Percentiles rank a stretch among this genome's conserved stretches.
Conservation (phyloP, 371 early-diverging fungal species). For the Chytridium lagenaria region DNA sequence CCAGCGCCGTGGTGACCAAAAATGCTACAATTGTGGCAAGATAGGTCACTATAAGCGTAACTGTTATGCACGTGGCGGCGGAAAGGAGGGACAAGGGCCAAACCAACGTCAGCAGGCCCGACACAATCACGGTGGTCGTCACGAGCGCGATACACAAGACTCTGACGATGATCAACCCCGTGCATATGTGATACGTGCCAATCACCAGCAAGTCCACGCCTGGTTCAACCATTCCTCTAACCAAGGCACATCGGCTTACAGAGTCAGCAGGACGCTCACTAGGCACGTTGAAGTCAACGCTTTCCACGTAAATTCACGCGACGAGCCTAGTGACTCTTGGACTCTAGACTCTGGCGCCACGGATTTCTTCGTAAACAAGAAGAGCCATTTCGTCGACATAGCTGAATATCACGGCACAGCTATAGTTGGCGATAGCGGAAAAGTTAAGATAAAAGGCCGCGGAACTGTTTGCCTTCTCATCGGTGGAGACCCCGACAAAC, state of each 20-base stretch:
- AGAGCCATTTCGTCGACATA: not conserved
- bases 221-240: not conserved
- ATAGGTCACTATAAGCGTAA: too few species aligned
- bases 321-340: not conserved
- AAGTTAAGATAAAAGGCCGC: not conserved
- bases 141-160: not conserved
- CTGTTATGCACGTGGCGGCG: conserved; percentile 3
- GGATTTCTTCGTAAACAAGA: not conserved
- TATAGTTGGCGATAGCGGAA: not conserved
- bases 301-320: not conserved
- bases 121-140: not conserved
- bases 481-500: not conserved
- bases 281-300: not conserved
- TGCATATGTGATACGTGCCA: not conserved
- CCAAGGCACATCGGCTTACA: not conserved
- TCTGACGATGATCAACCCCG: not conserved
- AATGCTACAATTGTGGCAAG: too few species aligned
- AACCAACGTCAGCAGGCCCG: not conserved
- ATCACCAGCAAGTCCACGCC: not conserved
- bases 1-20: too few species aligned
- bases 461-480: not conserved
- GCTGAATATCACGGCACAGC: not conserved
- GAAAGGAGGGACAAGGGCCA: not conserved
- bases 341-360: not conserved
- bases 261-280: not conserved